Evolutionary conservation across 2,329 filamentous ascomycete species (phyloP), one percentile per base, ranked within the genome.

Genomic region (Colletotrichum somersetense): DNA sequence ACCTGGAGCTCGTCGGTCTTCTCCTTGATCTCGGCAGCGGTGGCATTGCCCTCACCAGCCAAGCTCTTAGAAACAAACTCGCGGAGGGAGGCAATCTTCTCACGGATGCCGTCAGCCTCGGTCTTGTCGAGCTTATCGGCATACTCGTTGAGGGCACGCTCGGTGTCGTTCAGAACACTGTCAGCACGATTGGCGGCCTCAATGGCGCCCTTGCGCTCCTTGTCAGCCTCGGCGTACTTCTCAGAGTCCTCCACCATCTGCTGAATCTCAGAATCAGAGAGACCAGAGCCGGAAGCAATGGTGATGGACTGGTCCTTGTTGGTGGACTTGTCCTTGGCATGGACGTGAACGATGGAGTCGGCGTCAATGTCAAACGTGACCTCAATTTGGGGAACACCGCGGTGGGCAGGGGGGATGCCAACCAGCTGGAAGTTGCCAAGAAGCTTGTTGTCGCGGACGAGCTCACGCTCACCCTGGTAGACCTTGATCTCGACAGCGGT

Each of bases 281-380:
- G 93, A 91, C 96, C 96, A 76, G 96, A 98, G 83, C 96, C 96
- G 72, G 95, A 98, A 68, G 96, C 95, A 83, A 99, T 97, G 82
- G 96, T 98, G 87, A 99, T 98, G 74, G 95, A 98, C 89, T 99
- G 96, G 83, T 98, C 96, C 92, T 98, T 98, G 91, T 94, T 94
- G 86, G 95, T 98, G 78, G 95, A 96, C 92, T 98, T 98, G 88
- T 98, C 96, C 90, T 97, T 97, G 84, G 96, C 96, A 84, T 96
- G 93, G 75, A 98, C 96, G 88, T 98, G 95, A 78, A 98, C 95
- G 78, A 98, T 98, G 23, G 95, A 97, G 85, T 98, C 95, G 80
- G 96, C 96, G 79, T 98, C 96, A 83, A 98, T 98, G 85, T 98
- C 96, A 85, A 98, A 98, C 80, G 96, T 98, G 78, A 98, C 96